phyloP scores from a whole-genome alignment of 2,329 filamentous ascomycete genomes.

The Penicillium olsonii region DNA sequence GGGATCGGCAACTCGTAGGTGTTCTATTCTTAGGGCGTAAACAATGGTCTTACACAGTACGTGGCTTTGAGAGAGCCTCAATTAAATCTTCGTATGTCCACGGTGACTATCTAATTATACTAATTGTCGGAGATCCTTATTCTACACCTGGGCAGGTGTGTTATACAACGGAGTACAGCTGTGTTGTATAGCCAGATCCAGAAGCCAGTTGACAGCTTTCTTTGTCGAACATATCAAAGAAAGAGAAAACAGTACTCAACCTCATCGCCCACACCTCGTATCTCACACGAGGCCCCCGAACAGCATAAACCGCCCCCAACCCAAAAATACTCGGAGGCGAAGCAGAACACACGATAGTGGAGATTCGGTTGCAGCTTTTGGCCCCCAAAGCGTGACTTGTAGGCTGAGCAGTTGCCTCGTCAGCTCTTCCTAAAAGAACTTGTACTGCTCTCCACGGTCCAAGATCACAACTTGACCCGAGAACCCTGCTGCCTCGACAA shows the following conservation, averaged over 20 bases:
- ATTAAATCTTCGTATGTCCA: too few relatives aligned
- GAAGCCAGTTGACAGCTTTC: too few relatives aligned
- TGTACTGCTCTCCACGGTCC: conserved; percentile 59
- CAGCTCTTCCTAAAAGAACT: conserved; percentile 47
- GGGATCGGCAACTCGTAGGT: neutral
- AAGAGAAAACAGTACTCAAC: neutral
- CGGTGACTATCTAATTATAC: too few relatives aligned
- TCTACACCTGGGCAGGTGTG: too few relatives aligned
- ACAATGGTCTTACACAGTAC: conserved; percentile 1
- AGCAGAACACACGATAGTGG: neutral
- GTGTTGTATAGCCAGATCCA: too few relatives aligned
- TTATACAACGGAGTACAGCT: too few relatives aligned
- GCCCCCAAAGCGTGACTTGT: neutral
- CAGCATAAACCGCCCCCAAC: neutral
- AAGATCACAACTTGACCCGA: conserved; percentile 60
- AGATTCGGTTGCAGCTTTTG: neutral
- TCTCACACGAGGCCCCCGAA: neutral
- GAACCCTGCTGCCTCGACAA: conserved; percentile 55
- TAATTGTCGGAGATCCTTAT: too few relatives aligned
- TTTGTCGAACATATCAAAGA: neutral
- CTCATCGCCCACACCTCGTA: neutral
- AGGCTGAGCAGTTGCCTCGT: neutral
- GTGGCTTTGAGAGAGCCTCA: too few relatives aligned
- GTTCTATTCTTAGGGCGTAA: conserved; percentile 1
- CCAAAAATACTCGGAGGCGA: neutral